Conservation (phyloP, 441 rosid species). For the Erysimum cheiri region DNA sequence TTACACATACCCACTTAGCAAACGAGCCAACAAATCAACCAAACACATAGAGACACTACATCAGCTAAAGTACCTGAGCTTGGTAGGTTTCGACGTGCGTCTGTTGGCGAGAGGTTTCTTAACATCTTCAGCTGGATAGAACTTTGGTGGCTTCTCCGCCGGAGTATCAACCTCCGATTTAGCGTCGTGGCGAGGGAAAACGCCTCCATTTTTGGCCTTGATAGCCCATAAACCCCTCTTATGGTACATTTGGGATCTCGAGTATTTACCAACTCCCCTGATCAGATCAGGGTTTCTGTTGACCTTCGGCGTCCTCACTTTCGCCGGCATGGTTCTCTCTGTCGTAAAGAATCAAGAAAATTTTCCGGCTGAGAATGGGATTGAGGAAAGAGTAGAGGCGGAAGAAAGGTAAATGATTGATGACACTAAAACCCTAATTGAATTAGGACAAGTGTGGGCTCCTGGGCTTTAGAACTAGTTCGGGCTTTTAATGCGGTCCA, state of each 20-base stretch:
- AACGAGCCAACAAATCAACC: neutral
- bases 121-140: constrained; percentile 84
- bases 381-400: neutral
- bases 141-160: constrained; percentile 64
- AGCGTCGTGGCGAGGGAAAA: constrained; percentile 72
- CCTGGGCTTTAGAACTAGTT: neutral
- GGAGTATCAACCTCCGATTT: constrained; percentile 57
- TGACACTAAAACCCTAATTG: constrained; percentile 26
- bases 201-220: constrained; percentile 86
- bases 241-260: constrained; percentile 83
- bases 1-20: neutral
- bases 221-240: constrained; percentile 92
- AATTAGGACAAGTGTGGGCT: neutral
- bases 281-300: constrained; percentile 77
- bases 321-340: constrained; percentile 63
- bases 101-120: constrained; percentile 74
- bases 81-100: constrained; percentile 74
- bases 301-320: constrained; percentile 50
- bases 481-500: neutral
- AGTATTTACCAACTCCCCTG: constrained; percentile 78
- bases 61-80: constrained; percentile 61
- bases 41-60: neutral
- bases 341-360: neutral
- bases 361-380: neutral
- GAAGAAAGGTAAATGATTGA: neutral